Base-by-base conservation (phyloP, 179 eudicot genomes). In the Heliamphora pulchella region DNA sequence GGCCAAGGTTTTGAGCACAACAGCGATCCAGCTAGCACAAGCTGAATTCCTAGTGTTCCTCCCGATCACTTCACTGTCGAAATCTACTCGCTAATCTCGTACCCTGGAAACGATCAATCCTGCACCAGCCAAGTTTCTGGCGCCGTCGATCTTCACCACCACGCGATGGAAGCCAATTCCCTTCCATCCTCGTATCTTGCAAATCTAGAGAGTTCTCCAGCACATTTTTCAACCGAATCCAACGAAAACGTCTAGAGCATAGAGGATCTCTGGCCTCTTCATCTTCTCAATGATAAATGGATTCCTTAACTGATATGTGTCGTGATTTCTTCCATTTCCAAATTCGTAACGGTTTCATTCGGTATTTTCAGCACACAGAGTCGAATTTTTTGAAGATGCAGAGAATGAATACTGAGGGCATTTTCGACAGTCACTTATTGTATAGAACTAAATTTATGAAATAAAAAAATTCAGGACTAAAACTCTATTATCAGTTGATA, bases 191-290 rank as follows among this genome's bases (percentile, higher is more conserved):
- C 63, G 15, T 79, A 77, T 54, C 41, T 63, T 0, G 76, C 8
- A 9, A 84, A 81, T 61, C 70, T 67, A 10, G 81, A 74, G 68
- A 63, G 18, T 74, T 72, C 58, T 57, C 78, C 80, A 41, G 69
- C 75, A 44, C 58, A 85, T 20, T 86, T 79, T 67, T 82, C 85
- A n/a, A 22, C 74, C 14, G 83, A 80, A 43, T 8, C 82, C 0
- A 80, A 53, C 14, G 87, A 84, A 50, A 73, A 78, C 71, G 44
- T 71, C 9, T 86, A 85, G 89, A 80, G 73, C 78, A 82, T 86
- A 87, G 89, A 86, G 80, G 89, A 86, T 84, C 51, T 86, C 44
- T 86, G 85, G 89, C 80, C 85, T 1, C 80, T 84, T 72, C 86
- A 84, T 55, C 72, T 86, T 39, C 81, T 83, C 76, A 83, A 86